Conservation (phyloP, 768 basidiomycete species). For the Amylocystis lapponica region DNA sequence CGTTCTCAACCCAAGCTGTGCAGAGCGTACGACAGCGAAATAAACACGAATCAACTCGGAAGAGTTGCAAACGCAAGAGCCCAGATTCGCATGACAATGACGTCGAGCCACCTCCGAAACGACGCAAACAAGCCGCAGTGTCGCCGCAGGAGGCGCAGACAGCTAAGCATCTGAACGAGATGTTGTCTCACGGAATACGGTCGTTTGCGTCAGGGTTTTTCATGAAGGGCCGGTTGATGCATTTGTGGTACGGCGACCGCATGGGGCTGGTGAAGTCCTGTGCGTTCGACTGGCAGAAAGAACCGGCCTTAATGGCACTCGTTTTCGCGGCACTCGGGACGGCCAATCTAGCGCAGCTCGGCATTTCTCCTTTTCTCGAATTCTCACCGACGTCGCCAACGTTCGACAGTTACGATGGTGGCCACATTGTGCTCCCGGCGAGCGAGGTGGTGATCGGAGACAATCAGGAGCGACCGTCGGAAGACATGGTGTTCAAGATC, state of each 20-base stretch:
- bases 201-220: constrained; percentile 15
- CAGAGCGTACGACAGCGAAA: too few relatives aligned
- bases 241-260: constrained; percentile 25
- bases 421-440: not conserved
- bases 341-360: constrained; percentile 5
- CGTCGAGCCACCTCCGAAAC: too few relatives aligned
- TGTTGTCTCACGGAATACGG: not conserved
- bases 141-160: not conserved
- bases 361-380: constrained; percentile 13
- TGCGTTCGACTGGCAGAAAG: constrained; percentile 16
- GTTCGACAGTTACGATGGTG: too few relatives aligned
- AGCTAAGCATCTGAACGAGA: not conserved
- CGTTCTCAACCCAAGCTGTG: too few relatives aligned
- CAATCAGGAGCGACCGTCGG: too few relatives aligned
- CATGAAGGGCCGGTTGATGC: constrained; percentile 13
- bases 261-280: constrained; percentile 15
- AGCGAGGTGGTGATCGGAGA: not conserved
- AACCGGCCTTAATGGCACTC: constrained; percentile 16
- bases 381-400: not conserved
- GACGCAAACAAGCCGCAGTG: too few relatives aligned
- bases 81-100: too few relatives aligned
- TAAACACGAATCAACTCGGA: too few relatives aligned
- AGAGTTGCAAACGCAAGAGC: too few relatives aligned
- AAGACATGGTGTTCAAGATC: too few relatives aligned
- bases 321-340: constrained; percentile 15